A percentile compares a stretch with the other conserved stretches of the same genome.
Evolutionary conservation across 352 stramenopile genomes (phyloP).

Genomic region (Phytophthora tentaculata): DNA sequence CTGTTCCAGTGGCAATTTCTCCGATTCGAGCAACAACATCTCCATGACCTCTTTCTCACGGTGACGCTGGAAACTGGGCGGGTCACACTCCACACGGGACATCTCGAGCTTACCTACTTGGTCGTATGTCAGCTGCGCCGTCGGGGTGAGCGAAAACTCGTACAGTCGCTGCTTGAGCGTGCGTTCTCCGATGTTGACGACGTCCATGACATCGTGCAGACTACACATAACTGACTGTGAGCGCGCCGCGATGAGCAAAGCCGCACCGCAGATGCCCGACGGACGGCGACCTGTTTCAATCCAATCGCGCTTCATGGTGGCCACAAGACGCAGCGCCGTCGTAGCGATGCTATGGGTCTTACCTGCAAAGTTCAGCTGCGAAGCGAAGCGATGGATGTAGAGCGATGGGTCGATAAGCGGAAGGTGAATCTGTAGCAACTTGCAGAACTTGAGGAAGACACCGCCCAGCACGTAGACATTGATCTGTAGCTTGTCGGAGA

Average conservation of each 20-base stretch:
- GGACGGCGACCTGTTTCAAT: slow-evolving; percentile 97
- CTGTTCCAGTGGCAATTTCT: slow-evolving; percentile 65
- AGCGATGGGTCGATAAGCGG: slow-evolving; percentile 98
- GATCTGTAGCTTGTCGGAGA: slow-evolving; percentile 98
- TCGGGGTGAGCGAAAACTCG: slow-evolving; percentile 97
- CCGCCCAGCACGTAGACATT: slow-evolving; percentile 89
- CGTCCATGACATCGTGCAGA: slow-evolving; percentile 87
- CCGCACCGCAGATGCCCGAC: slow-evolving; percentile 97
- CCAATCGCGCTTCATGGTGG: slow-evolving; percentile 99
- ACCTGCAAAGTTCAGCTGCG: slow-evolving; percentile 97
- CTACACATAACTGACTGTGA: slow-evolving; percentile 94
- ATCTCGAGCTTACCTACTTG: slow-evolving; percentile 94
- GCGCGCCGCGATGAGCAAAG: slow-evolving; percentile 96
- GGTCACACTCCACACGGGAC: slow-evolving; percentile 87
- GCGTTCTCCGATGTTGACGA: slow-evolving; percentile 96
- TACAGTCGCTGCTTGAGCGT: slow-evolving; percentile 96
- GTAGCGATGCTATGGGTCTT: slow-evolving; percentile 94
- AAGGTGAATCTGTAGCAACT: slow-evolving; percentile 95
- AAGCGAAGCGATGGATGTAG: slow-evolving; percentile 98
- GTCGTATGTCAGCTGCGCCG: slow-evolving; percentile 94
- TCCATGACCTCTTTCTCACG: slow-evolving; percentile 91
- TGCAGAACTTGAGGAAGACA: slow-evolving; percentile 92
- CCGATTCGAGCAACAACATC: slow-evolving; percentile 87
- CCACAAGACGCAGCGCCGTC: slow-evolving; percentile 95
- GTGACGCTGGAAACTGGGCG: slow-evolving; percentile 88